Conservation (phyloP, 202 grass and related monocot species). For the Dendrocalamus latiflorus region DNA sequence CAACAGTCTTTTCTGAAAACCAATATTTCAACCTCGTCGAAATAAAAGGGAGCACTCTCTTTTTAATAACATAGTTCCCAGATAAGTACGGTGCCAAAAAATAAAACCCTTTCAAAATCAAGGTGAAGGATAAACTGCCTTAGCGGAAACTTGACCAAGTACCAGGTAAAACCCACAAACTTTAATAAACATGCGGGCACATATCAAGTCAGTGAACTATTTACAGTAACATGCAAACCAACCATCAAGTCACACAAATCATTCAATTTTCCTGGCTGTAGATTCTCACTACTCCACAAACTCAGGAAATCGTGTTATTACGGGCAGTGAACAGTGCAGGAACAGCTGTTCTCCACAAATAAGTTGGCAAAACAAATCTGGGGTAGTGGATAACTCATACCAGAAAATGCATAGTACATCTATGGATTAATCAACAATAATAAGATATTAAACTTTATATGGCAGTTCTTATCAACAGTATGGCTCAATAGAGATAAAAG, state of each 20-base stretch:
- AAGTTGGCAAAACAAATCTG: slow-evolving; percentile 9
- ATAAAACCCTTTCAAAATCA: background rate
- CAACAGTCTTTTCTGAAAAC: background rate
- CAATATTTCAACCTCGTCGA: background rate
- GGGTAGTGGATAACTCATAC: slow-evolving; percentile 4
- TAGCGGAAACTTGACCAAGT: background rate
- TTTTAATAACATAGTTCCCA: background rate
- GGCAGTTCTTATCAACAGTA: slow-evolving; percentile 43
- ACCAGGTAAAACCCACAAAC: background rate
- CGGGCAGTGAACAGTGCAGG: background rate
- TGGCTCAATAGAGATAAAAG: slow-evolving; percentile 25
- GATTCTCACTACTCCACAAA: background rate
- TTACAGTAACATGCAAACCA: slow-evolving; percentile 13
- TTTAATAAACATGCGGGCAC: background rate
- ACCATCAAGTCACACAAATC: background rate
- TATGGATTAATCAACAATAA: slow-evolving; percentile 17
- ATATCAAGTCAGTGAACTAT: background rate
- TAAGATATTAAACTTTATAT: slow-evolving; percentile 19
- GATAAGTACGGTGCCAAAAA: background rate
- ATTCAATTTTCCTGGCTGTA: background rate
- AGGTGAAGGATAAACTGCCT: background rate
- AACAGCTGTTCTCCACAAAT: slow-evolving; percentile 24
- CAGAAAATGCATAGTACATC: background rate
- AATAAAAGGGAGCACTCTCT: background rate
- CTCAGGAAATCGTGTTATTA: background rate